Evolutionary conservation across 306 rosid species (phyloP), one percentile per base, ranked within the genome.

Genomic region (Acacia confusa): DNA sequence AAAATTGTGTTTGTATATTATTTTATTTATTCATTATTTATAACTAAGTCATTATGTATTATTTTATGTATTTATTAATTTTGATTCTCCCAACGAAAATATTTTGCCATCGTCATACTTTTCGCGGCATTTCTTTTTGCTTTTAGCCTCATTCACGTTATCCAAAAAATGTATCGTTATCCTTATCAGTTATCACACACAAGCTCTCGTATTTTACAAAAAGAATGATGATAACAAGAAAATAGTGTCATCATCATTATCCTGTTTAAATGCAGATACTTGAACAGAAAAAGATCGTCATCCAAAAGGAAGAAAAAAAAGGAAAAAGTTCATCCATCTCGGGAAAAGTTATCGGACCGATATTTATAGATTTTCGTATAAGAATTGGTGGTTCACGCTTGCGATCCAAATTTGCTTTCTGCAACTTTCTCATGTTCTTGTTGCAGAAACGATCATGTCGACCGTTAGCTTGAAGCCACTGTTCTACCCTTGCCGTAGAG

Each of bases 391-490:
- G 72, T 70, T 84, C 82, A 65, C 84, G 3, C 47, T 19, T 43
- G 38, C 24, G 64, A 77, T 34, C 67, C 61, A 28, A 69, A 20
- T n/a, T 25, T 7, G 43, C 65, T 20, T 63, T 17, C 64, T n/a
- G n/a, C 43, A 4, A 15, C 13, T 30, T 71, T 52, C 78, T 9
- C 38, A 40, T 44, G 70, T 77, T 74, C 52, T 14, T 14, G 78
- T 70, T 79, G 87, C 87, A 64, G 11, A 74, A 64, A 40, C 76
- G 70, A 69, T 81, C 88, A 95, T 95, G 97, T 81, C 93, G 82
- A 80, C 91, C 81, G 74, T 90, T 80, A 72, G 85, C 41, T 34
- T 84, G 14, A 88, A 90, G 50, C 89, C 94, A 71, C 80, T 90
- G 57, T 71, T 89, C 70, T 82, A 70, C 48, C 83, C 64, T 27